Conservation (phyloP, 352 stramenopile species). For the Phytophthora chlamydospora region DNA sequence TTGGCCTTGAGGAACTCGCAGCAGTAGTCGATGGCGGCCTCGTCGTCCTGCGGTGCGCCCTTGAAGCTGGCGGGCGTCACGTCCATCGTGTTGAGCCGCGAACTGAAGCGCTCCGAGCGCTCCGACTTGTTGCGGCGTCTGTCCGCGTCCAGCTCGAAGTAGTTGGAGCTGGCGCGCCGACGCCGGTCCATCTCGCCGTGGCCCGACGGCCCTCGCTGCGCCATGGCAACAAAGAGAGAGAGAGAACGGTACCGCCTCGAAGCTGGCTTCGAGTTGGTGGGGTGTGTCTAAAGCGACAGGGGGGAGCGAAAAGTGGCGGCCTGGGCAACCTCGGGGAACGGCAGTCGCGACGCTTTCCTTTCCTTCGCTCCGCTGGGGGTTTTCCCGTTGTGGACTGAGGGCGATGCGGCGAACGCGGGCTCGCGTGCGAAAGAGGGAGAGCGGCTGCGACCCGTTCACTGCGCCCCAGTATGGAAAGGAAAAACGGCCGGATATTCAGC, state of each 20-base stretch:
- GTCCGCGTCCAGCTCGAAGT: slow-evolving; percentile 83
- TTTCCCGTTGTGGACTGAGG: slow-evolving; percentile 33
- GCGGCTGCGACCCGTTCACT: slow-evolving; percentile 11
- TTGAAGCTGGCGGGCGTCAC: slow-evolving; percentile 46
- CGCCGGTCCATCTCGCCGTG: slow-evolving; percentile 48
- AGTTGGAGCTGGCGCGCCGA: slow-evolving; percentile 79
- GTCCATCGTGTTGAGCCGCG: slow-evolving; percentile 62
- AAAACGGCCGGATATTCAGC: slow-evolving; percentile 37
- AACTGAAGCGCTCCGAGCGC: slow-evolving; percentile 63
- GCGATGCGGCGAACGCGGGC: slow-evolving; percentile 1
- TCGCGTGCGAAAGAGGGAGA: slow-evolving; percentile 30
- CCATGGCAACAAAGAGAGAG: slow-evolving; percentile 14
- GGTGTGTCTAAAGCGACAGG: no score
- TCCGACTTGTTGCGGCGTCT: slow-evolving; percentile 77
- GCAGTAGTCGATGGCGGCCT: slow-evolving; percentile 83
- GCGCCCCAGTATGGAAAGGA: slow-evolving; percentile 11
- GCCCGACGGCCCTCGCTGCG: slow-evolving; percentile 36
- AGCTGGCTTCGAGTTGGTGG: no score
- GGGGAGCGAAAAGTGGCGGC: no score
- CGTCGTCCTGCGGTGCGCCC: slow-evolving; percentile 71
- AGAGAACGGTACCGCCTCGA: no score
- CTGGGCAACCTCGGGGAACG: no score
- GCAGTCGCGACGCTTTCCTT: slow-evolving; percentile 3
- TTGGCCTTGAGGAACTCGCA: slow-evolving; percentile 81
- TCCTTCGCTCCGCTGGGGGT: slow-evolving; percentile 17